phyloP scores from a whole-genome alignment of 23 red algal genomes.

The Gracilaria gracilis region DNA sequence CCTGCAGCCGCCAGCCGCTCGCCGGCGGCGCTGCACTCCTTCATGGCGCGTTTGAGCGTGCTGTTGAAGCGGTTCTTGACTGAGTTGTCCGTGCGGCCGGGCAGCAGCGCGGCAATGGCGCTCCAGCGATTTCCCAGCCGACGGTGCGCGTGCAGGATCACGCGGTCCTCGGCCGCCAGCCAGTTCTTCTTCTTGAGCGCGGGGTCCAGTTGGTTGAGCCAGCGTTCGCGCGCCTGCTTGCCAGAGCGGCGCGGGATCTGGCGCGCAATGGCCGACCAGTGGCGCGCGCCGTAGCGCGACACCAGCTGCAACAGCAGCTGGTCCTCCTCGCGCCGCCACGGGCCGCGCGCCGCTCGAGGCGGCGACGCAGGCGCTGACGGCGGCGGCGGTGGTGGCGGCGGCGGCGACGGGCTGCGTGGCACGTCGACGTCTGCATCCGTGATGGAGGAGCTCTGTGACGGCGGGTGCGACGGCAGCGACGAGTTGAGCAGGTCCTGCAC shows the following conservation, averaged over 20 bases:
- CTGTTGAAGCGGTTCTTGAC: conserved; percentile 98
- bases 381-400: not conserved
- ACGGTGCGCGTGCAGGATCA: conserved; percentile 78
- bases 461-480: not conserved
- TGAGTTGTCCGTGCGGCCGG: conserved; percentile 91
- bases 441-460: not conserved
- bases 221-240: conserved; percentile 97
- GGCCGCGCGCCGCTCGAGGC: conserved; percentile 19
- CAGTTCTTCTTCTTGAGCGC: conserved; percentile 73
- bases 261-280: conserved; percentile 75
- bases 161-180: conserved; percentile 85
- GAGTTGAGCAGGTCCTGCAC: conserved; percentile 54
- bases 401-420: not conserved
- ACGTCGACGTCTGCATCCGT: not conserved
- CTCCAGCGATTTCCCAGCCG: conserved; percentile 86
- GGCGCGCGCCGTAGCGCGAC: conserved; percentile 24
- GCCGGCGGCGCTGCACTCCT: not conserved
- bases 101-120: conserved; percentile 78
- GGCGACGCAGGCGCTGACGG: not conserved
- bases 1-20: too few species aligned
- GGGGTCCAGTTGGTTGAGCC: conserved; percentile 93
- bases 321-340: conserved; percentile 74
- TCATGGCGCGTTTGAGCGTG: conserved; percentile 73
- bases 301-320: conserved; percentile 54
- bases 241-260: conserved; percentile 84